Evolutionary conservation across 2,329 filamentous ascomycete genomes (phyloP).

Genomic region (Ophiostoma ips): DNA sequence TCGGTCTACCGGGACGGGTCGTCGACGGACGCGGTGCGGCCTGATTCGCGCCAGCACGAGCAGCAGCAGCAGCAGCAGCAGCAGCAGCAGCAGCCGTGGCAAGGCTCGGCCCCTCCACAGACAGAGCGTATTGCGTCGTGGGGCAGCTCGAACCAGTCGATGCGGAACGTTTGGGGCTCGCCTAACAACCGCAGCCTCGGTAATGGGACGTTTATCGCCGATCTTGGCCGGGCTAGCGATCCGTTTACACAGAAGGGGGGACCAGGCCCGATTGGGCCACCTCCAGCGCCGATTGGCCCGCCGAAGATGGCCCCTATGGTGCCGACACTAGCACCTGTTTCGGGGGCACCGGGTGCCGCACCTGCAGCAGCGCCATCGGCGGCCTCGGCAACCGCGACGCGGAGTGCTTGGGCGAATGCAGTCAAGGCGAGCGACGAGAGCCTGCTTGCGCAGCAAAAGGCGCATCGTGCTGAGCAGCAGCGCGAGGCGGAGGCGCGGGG

Average conservation of each 20-base stretch:
- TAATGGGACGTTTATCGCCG: constrained; percentile 61
- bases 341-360: background rate
- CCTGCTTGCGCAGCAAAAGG: constrained; percentile 25
- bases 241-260: constrained; percentile 15
- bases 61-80: background rate
- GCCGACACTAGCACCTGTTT: background rate
- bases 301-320: constrained; percentile 2
- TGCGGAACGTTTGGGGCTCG: constrained; percentile 60
- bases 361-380: background rate
- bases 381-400: background rate
- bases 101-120: constrained; percentile 23
- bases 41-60: constrained; percentile 15
- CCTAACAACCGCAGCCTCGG: constrained; percentile 58
- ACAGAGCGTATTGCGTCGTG: constrained; percentile 37
- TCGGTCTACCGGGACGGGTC: background rate
- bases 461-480: constrained; percentile 28
- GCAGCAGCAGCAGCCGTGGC: constrained; percentile 22
- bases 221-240: constrained; percentile 36
- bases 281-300: constrained; percentile 1
- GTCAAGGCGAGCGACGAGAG: constrained; percentile 35
- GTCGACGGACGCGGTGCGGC: background rate
- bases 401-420: constrained; percentile 24
- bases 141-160: constrained; percentile 29
- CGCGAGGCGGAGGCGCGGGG: constrained; percentile 31
- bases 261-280: constrained; percentile 18